Percentiles rank a stretch among this genome's conserved stretches.
These are phyloP conservation scores for Penicillium lagena DNA, from an alignment of 495 filamentous ascomycete genomes.

Conservation along the genomic window DNA sequence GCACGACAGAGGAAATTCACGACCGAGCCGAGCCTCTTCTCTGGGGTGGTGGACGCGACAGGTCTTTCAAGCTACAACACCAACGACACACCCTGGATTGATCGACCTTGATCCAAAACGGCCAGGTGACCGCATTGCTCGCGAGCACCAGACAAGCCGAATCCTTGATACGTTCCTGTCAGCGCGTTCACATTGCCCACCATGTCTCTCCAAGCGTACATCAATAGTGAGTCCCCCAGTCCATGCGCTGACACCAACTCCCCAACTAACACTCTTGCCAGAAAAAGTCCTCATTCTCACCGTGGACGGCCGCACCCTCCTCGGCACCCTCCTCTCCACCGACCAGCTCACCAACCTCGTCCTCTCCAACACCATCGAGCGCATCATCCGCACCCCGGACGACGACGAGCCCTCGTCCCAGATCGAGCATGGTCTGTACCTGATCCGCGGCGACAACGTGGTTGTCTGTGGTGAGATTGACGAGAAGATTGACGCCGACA, in stretches of 20 bases:
- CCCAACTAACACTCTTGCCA: conserved; percentile 35
- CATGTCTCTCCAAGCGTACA: conserved; percentile 63
- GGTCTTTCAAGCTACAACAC: too few relatives aligned
- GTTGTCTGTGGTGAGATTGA: conserved; percentile 86
- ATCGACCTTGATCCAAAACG: too few relatives aligned
- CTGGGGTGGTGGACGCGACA: too few relatives aligned
- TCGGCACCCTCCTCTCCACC: conserved; percentile 76
- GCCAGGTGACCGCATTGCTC: too few relatives aligned
- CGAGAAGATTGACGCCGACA: conserved; percentile 76
- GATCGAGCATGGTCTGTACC: conserved; percentile 79
- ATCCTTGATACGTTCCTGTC: not conserved
- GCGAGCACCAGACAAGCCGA: not conserved
- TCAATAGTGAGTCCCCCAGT: conserved; percentile 49
- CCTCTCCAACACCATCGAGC: conserved; percentile 75
- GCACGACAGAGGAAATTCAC: too few relatives aligned
- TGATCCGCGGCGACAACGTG: conserved; percentile 92
- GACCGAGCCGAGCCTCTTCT: too few relatives aligned
- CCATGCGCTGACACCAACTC: not conserved
- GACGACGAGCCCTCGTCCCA: conserved; percentile 76
- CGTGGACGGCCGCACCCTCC: conserved; percentile 82
- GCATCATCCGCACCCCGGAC: conserved; percentile 78
- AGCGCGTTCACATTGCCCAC: conserved; percentile 1
- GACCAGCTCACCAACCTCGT: conserved; percentile 94
- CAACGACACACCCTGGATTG: too few relatives aligned
- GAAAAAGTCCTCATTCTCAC: conserved; percentile 91